phyloP scores from a whole-genome alignment of 2,329 filamentous ascomycete genomes.

The Fusarium nodosum region DNA sequence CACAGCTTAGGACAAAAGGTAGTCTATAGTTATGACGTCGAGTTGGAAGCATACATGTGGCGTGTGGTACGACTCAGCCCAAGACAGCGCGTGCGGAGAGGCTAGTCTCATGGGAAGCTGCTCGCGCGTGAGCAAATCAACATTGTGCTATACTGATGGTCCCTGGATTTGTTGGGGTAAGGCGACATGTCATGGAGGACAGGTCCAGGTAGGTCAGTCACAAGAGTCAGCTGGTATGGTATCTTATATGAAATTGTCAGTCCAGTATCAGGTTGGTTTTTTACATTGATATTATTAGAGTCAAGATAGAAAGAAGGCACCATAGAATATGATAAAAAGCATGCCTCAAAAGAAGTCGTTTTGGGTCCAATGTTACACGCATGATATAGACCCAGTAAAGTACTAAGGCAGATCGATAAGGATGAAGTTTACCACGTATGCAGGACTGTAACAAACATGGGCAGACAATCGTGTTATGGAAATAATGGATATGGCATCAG shows the following conservation, averaged over 20 bases:
- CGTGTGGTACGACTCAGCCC: conserved; percentile 15
- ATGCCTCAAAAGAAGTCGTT: background rate
- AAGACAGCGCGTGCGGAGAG: conserved; percentile 31
- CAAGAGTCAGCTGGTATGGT: conserved; percentile 33
- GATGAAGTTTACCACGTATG: conserved; percentile 7
- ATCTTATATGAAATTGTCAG: background rate
- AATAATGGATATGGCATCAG: conserved; percentile 2
- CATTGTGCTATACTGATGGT: conserved; percentile 11
- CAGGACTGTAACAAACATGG: background rate
- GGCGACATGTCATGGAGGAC: background rate
- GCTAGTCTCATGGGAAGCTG: conserved; percentile 29
- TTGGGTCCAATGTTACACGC: conserved; percentile 6
- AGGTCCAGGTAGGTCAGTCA: conserved; percentile 21
- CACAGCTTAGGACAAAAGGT: background rate
- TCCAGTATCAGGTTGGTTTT: background rate
- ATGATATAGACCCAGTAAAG: conserved; percentile 28
- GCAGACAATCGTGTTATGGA: conserved; percentile 5
- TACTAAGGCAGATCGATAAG: conserved; percentile 34
- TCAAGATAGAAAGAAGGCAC: background rate
- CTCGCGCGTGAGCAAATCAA: conserved; percentile 33
- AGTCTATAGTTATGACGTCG: conserved; percentile 29
- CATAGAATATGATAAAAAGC: background rate
- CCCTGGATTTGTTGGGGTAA: conserved; percentile 29
- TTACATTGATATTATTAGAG: too few relatives aligned
- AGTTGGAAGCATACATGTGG: conserved; percentile 4